Conservation (phyloP, 805 yeast species). For the Zygoascus biomembranicola region DNA sequence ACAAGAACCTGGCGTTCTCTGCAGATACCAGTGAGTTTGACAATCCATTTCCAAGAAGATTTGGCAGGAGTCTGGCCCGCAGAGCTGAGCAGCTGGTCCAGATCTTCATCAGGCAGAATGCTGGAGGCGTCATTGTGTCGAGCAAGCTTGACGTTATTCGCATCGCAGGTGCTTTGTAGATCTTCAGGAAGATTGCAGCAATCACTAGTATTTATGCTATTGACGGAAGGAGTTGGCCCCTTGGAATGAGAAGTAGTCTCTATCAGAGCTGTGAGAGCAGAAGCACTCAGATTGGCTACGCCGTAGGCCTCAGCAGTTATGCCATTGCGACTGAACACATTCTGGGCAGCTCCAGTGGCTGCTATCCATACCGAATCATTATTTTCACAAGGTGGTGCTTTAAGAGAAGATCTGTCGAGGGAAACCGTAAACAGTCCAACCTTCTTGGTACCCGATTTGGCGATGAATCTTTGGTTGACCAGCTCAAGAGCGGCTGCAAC, state of each 20-base stretch:
- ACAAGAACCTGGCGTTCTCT: conserved; percentile 19
- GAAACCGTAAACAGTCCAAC: background rate
- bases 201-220: conserved; percentile 28
- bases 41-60: conserved; percentile 18
- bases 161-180: conserved; percentile 21
- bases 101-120: conserved; percentile 14
- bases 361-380: background rate
- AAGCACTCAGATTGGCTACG: conserved; percentile 24
- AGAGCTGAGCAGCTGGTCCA: conserved; percentile 6
- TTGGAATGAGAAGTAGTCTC: conserved; percentile 4
- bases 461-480: background rate
- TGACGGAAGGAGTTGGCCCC: conserved; percentile 13
- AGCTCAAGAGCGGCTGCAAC: background rate
- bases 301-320: conserved; percentile 11
- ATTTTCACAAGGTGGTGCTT: background rate
- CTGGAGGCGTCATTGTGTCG: conserved; percentile 29
- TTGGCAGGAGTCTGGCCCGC: background rate
- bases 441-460: background rate
- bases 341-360: background rate
- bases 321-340: background rate
- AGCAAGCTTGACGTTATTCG: conserved; percentile 21
- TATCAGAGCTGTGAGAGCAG: conserved; percentile 16
- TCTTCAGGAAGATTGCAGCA: conserved; percentile 31
- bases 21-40: conserved; percentile 15
- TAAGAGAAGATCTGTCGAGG: background rate